Conservation (phyloP, 2,329 filamentous ascomycete species). For the Elsinoe necatrix region DNA sequence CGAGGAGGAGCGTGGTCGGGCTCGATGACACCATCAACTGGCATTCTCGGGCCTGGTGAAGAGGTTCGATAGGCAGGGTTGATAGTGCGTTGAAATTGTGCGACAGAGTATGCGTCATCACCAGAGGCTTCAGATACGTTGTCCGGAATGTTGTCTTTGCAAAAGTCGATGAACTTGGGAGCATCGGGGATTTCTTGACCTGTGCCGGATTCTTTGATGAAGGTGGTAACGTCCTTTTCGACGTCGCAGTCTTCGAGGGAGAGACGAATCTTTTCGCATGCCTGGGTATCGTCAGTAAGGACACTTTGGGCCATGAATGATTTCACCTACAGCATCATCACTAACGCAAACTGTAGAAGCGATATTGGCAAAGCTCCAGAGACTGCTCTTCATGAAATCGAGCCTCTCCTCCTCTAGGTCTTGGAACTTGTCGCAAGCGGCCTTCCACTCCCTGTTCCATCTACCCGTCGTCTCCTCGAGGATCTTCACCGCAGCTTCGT, state of each 20-base stretch:
- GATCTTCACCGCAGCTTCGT: slow-evolving; percentile 84
- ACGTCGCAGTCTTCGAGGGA: slow-evolving; percentile 94
- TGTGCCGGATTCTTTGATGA: slow-evolving; percentile 83
- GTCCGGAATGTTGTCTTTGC: slow-evolving; percentile 75
- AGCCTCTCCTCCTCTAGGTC: slow-evolving; percentile 94
- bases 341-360: slow-evolving; percentile 96
- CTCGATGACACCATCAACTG: slow-evolving; percentile 18
- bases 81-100: slow-evolving; percentile 89
- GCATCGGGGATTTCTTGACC: slow-evolving; percentile 96
- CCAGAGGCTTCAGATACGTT: slow-evolving; percentile 74
- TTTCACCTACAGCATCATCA: slow-evolving; percentile 62
- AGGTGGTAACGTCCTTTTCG: slow-evolving; percentile 81
- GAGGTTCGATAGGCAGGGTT: slow-evolving; percentile 95
- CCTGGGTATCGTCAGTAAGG: slow-evolving; percentile 33
- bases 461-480: slow-evolving; percentile 89
- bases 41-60: slow-evolving; percentile 64
- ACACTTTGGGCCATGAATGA: not conserved
- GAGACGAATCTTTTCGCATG: slow-evolving; percentile 90
- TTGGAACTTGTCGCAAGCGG: slow-evolving; percentile 96
- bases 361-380: slow-evolving; percentile 98
- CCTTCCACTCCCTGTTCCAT: slow-evolving; percentile 98
- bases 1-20: slow-evolving; percentile 8
- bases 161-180: slow-evolving; percentile 98
- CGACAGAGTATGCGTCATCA: slow-evolving; percentile 84
- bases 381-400: slow-evolving; percentile 93